Percentiles rank a stretch among this genome's conserved stretches.
Evolutionary conservation across 2,329 filamentous ascomycete species (phyloP).

Genomic region (Arachnomyces sp.): DNA sequence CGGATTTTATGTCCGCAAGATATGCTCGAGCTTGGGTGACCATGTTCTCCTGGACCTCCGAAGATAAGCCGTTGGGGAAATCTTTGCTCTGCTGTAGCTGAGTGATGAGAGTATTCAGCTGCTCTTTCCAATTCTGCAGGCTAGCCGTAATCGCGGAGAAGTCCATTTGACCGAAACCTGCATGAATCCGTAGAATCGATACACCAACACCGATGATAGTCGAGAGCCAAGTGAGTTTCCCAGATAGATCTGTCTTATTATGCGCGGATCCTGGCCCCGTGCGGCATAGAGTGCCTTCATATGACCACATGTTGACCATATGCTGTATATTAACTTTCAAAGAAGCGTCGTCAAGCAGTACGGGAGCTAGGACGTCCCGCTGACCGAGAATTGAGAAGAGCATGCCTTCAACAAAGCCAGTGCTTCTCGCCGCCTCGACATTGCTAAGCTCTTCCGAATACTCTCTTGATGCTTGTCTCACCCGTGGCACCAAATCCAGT

Average conservation of each 20-base stretch:
- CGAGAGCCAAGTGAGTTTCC: slow-evolving; percentile 52
- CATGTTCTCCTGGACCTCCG: slow-evolving; percentile 20
- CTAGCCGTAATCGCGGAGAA: slow-evolving; percentile 38
- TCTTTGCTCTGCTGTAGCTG: slow-evolving; percentile 36
- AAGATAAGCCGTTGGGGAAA: slow-evolving; percentile 46
- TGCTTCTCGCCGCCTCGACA: slow-evolving; percentile 68
- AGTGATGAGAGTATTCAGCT: slow-evolving; percentile 38
- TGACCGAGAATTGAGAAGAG: slow-evolving; percentile 46
- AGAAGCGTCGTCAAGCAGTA: slow-evolving; percentile 21
- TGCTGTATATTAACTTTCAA: slow-evolving; percentile 24
- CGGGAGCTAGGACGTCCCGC: slow-evolving; percentile 27
- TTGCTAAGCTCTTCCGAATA: slow-evolving; percentile 79
- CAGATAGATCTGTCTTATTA: slow-evolving; percentile 19
- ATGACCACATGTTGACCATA: slow-evolving; percentile 27
- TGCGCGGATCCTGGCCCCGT: slow-evolving; percentile 11
- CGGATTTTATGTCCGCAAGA: slow-evolving; percentile 23
- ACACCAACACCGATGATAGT: slow-evolving; percentile 57
- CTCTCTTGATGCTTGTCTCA: slow-evolving; percentile 58
- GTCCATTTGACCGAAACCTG: slow-evolving; percentile 51
- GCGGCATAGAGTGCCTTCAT: slow-evolving; percentile 18
- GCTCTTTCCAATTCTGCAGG: slow-evolving; percentile 45
- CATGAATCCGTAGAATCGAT: slow-evolving; percentile 58
- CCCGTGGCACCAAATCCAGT: slow-evolving; percentile 61
- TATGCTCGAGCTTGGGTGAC: slow-evolving; percentile 21
- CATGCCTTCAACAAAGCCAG: slow-evolving; percentile 80